Evolutionary conservation across 192 early-diverging fungal genomes (phyloP), one percentile per base, ranked within the genome.

Genomic region (Entomortierella lignicola): DNA sequence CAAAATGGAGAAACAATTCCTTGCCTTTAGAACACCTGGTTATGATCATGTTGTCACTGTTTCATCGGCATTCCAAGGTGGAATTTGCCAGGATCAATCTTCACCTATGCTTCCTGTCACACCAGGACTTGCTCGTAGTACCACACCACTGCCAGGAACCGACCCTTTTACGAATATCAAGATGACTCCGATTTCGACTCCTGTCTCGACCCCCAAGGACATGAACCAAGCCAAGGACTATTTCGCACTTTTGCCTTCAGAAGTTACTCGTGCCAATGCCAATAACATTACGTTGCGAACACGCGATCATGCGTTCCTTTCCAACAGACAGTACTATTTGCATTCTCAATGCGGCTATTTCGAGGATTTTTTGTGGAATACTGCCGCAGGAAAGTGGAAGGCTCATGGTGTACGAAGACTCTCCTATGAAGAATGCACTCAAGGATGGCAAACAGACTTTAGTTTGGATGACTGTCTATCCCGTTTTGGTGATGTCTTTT

Each of bases 1-100:
- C 75, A 79, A 70, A 58, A 69, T 79, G 66, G 75, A 79, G 68
- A 79, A 79, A 27, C 75, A 79, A 51, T 79, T 65, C n/a, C 63
- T 79, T 27, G 75, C 75, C 21, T 79, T 79, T 57, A 27, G 75
- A 8, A 79, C 75, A 6, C 75, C 75, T 2, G 75, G 75, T 18
- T 79, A 79, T 25, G 75, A 79, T 17, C 75, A 79, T 26, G 75
- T 79, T 32, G 75, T 79, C 23, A 79, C 75, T 10, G 75, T 79
- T 8, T 79, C 75, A 8, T 79, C 75, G 0, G 75, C 75, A 6
- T 79, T 79, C 42, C 62, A 60, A 31, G 47, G 29, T 1, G 75
- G 51, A 23, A 20, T 30, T 17, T 21, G 26, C 4, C 67, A 65
- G 55, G 63, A 65, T 31, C 60, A 37, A 11, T 13, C 55, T 42